phyloP scores from a whole-genome alignment of 169 alveolate species.

The Cryptosporidium viatorum region DNA sequence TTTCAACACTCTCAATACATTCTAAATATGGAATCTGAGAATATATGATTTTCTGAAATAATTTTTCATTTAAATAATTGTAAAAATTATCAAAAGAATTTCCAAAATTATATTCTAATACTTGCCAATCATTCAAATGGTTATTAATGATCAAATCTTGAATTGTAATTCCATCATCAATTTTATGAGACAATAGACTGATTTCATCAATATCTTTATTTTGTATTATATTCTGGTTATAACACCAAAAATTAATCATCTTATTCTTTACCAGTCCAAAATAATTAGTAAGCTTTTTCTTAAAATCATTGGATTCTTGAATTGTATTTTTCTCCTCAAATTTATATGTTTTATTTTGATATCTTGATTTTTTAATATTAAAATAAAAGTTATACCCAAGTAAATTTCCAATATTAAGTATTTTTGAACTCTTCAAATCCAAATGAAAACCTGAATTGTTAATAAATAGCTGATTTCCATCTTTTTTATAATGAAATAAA shows the following conservation, averaged over 20 bases:
- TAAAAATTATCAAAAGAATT: background rate
- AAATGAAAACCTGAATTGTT: background rate
- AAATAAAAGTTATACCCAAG: background rate
- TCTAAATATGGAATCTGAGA: conserved; percentile 46
- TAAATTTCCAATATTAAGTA: conserved; percentile 14
- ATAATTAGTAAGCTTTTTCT: background rate
- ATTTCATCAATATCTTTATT: background rate
- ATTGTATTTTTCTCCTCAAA: background rate
- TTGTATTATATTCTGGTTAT: background rate
- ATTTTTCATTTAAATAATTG: conserved; percentile 37
- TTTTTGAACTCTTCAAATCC: background rate
- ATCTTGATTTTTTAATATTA: background rate
- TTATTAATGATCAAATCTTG: background rate
- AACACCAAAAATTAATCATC: background rate
- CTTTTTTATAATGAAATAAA: conserved; percentile 1
- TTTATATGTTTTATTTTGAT: background rate
- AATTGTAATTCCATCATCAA: background rate
- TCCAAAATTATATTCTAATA: background rate
- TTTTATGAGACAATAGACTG: background rate
- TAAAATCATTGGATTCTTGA: background rate
- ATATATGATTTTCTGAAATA: background rate
- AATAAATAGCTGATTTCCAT: background rate
- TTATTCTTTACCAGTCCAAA: background rate
- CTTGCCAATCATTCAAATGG: conserved; percentile 25
- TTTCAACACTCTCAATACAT: conserved; percentile 63